Base-by-base conservation (phyloP, 345 rosid genomes). In the Hibiscus syriacus region DNA sequence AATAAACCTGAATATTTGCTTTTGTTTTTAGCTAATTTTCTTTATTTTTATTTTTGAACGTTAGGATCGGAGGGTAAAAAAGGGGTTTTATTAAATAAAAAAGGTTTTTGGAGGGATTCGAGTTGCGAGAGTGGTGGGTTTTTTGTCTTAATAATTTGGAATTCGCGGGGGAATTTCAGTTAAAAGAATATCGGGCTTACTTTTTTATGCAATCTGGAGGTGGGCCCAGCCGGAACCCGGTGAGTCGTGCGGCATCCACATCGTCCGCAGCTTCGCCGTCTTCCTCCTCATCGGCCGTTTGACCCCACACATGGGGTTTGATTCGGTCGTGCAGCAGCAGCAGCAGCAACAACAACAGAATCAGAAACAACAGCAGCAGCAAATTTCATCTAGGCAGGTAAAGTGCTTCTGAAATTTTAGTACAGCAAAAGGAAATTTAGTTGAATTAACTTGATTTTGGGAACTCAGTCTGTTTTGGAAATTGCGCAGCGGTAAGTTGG, bases 181-280 rank as follows among this genome's bases (percentile, higher is more conserved):
- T 70, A 59, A 48, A 41, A n/a, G 73, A 10, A 7, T 58, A 80
- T 29, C 27, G 56, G 65, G 55, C 10, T 29, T 6, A 17, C 13
- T 29, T 30, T 58, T 69, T 41, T 73, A 94, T 92, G 95, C 97
- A 91, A 75, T 84, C 99, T 67, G 92, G 86, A 50, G 90, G 85
- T 76, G 97, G 95, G 67, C 81, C 96, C 80, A 64, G 87, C 80
- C 90, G 96, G 66, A 90, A 86, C 38, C 83, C 80, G 71, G 83
- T 84, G 43, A 96, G 90, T 69, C 88, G 97, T 79, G 84, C 96
- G 23, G 82, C 91, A 2, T 86, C 97, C 74, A 86, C 91, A 30
- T 89, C 99, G 34, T 85, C 97, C 19, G 97, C 97, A 29, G 91
- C 97, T 17, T 87, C 98, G 57, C 92, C 99, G 8, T 78, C 99